phyloP scores from a whole-genome alignment of 148 eudicot genomes.

The Persicaria tinctoria region DNA sequence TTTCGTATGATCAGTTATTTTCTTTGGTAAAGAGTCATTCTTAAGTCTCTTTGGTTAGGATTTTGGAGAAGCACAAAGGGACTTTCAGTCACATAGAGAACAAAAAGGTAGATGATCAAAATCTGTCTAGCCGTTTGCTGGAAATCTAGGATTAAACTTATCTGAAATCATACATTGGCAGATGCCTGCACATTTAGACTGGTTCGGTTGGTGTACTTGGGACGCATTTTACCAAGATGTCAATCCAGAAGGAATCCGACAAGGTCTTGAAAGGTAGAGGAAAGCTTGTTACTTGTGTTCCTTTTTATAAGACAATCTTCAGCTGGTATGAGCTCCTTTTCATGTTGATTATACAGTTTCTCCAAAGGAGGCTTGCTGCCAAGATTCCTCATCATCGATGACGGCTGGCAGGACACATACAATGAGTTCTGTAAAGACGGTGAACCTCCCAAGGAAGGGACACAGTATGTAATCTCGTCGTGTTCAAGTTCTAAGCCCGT shows the following conservation, averaged over 20 bases:
- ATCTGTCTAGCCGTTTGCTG: not conserved
- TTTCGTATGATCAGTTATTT: not conserved
- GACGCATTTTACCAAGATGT: constrained; percentile 65
- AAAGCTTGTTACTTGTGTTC: not conserved
- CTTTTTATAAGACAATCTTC: not conserved
- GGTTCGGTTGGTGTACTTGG: constrained; percentile 79
- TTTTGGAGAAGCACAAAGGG: constrained; percentile 47
- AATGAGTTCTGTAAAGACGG: constrained; percentile 42
- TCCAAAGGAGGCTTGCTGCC: constrained; percentile 47
- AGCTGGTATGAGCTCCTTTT: not conserved
- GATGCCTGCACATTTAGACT: constrained; percentile 56
- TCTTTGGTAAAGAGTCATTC: not conserved
- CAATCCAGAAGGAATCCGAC: constrained; percentile 40
- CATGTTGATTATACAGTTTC: constrained; percentile 28
- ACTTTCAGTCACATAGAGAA: constrained; percentile 46
- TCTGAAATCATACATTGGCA: constrained; percentile 10
- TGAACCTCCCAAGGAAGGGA: constrained; percentile 35
- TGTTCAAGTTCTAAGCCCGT: not conserved
- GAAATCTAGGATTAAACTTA: not conserved
- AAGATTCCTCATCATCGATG: constrained; percentile 59
- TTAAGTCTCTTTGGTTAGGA: constrained; percentile 27
- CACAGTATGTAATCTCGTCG: constrained; percentile 23
- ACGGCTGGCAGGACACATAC: constrained; percentile 61
- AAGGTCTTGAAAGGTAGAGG: constrained; percentile 50
- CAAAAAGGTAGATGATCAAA: constrained; percentile 42